Conservation (phyloP, 345 rosid genomes). For the Bretschneidera sinensis region DNA sequence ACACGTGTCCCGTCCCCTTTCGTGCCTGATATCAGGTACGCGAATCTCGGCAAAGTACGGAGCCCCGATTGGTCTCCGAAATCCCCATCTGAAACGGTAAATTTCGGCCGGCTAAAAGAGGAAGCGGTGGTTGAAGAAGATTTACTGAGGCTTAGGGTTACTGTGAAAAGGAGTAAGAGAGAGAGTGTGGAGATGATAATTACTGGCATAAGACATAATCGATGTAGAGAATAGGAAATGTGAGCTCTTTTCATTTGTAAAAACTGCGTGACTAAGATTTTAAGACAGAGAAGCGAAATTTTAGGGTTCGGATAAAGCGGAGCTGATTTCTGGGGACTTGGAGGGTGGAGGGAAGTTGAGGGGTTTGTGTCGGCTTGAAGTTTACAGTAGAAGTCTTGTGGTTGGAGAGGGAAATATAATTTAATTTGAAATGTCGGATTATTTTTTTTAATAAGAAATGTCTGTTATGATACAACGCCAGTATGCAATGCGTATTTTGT, state of each 20-base stretch:
- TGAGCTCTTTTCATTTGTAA: constrained; percentile 54
- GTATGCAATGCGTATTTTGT: neutral
- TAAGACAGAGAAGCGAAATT: neutral
- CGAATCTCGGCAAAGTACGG: constrained; percentile 52
- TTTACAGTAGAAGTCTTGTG: neutral
- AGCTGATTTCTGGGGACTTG: constrained; percentile 1
- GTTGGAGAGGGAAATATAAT: constrained; percentile 1
- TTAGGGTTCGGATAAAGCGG: neutral
- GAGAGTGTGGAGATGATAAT: constrained; percentile 27
- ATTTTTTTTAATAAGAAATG: too few species aligned
- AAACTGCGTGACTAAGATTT: neutral
- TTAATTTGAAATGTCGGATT: neutral
- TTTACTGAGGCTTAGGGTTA: constrained; percentile 29
- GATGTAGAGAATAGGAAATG: constrained; percentile 38
- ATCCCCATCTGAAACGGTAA: constrained; percentile 12
- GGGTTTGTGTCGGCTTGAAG: neutral
- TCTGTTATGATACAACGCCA: neutral
- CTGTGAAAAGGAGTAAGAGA: constrained; percentile 34
- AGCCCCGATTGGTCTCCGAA: constrained; percentile 14
- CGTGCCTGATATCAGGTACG: constrained; percentile 75
- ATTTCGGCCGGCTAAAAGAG: constrained; percentile 14
- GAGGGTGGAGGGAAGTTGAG: neutral
- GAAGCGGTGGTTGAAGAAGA: constrained; percentile 22
- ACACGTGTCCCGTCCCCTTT: constrained; percentile 61
- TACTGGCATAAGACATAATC: constrained; percentile 39